Conservation (phyloP, 2,329 filamentous ascomycete species). For the Xylaria sp. region DNA sequence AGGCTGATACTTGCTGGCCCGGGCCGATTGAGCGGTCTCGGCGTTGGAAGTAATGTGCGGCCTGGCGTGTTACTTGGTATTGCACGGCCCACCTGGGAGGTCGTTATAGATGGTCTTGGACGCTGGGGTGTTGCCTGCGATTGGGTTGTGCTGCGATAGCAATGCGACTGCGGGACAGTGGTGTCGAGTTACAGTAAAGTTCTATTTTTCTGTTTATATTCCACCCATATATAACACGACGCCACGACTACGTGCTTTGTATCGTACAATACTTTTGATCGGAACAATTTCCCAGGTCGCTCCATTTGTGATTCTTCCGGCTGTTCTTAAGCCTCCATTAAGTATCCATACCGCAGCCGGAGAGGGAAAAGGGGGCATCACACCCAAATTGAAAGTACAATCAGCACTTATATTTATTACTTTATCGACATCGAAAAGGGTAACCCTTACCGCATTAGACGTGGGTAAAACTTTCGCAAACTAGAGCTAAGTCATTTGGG, state of each 20-base stretch:
- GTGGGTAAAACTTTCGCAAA: too few species aligned
- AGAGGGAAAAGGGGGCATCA: background rate
- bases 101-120: constrained; percentile 46
- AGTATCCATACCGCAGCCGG: background rate
- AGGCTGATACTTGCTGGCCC: constrained; percentile 46
- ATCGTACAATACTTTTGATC: background rate
- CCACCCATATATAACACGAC: background rate
- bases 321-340: background rate
- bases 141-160: constrained; percentile 47
- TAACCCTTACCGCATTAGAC: background rate
- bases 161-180: constrained; percentile 40
- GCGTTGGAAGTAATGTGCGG: constrained; percentile 42
- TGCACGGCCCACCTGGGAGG: constrained; percentile 52
- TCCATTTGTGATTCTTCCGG: background rate
- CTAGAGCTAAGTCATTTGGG: background rate
- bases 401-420: background rate
- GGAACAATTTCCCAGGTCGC: background rate
- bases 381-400: background rate
- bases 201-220: background rate
- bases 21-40: constrained; percentile 45
- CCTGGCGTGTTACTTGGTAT: constrained; percentile 48
- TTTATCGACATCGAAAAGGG: background rate
- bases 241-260: background rate
- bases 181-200: background rate
- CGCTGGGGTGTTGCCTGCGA: constrained; percentile 53